Conservation (phyloP, 1,284 basidiomycete species). For the Ustilago cynodontis region DNA sequence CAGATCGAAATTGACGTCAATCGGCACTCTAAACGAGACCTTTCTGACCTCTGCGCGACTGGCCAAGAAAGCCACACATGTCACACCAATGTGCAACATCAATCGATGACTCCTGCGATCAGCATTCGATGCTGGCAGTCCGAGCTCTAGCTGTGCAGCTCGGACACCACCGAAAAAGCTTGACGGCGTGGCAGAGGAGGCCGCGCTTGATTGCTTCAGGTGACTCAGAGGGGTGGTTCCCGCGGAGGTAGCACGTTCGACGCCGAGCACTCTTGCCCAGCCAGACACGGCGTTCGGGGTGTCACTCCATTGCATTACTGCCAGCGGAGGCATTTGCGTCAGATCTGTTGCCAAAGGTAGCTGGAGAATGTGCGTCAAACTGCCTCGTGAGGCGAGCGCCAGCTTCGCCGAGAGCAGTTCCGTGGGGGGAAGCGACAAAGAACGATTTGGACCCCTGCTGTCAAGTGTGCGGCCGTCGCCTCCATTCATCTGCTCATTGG, state of each 20-base stretch:
- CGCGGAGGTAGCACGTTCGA: conserved; percentile 37
- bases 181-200: neutral
- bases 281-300: conserved; percentile 53
- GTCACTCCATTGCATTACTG: conserved; percentile 51
- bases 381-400: conserved; percentile 41
- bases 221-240: conserved; percentile 24
- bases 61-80: conserved; percentile 42
- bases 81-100: conserved; percentile 40
- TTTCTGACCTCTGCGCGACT: conserved; percentile 42
- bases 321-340: conserved; percentile 31
- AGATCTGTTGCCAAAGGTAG: conserved; percentile 43
- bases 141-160: neutral
- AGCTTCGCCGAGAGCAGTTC: conserved; percentile 38
- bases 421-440: conserved; percentile 17
- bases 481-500: neutral
- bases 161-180: neutral
- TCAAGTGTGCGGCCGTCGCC: neutral
- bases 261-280: conserved; percentile 48
- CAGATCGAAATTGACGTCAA: conserved; percentile 33
- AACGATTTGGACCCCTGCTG: conserved; percentile 9
- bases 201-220: conserved; percentile 10
- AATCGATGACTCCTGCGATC: conserved; percentile 22
- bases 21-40: conserved; percentile 29
- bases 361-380: conserved; percentile 45
- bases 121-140: neutral